Percentiles rank a stretch among this genome's conserved stretches.
These are phyloP conservation scores for Fusarium sp. DNA, from an alignment of 2,329 filamentous ascomycete species.

Conservation along the genomic window DNA sequence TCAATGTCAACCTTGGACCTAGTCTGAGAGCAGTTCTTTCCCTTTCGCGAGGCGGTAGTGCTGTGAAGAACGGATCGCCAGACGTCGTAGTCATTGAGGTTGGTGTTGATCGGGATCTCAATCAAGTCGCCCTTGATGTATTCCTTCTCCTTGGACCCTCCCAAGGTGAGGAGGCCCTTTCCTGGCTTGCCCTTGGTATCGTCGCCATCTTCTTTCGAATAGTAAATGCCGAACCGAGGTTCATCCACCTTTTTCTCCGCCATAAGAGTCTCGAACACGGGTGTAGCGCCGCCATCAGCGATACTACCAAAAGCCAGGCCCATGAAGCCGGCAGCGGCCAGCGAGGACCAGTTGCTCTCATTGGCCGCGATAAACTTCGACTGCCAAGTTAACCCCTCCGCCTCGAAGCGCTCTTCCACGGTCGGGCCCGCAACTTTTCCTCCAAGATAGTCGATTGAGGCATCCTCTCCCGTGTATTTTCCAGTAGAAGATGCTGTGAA, in stretches of 20 bases:
- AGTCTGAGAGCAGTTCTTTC: constrained; percentile 23
- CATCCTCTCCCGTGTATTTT: constrained; percentile 29
- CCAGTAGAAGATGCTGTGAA: constrained; percentile 42
- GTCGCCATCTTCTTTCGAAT: constrained; percentile 26
- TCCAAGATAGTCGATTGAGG: constrained; percentile 47
- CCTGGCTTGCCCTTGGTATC: constrained; percentile 24
- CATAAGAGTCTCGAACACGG: constrained; percentile 49
- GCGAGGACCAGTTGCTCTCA: constrained; percentile 43
- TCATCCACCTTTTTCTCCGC: constrained; percentile 43
- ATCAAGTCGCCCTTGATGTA: constrained; percentile 42
- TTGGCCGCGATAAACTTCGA: constrained; percentile 47
- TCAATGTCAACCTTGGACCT: neutral
- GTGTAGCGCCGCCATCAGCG: constrained; percentile 42
- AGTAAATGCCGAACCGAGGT: constrained; percentile 48
- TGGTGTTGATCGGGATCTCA: constrained; percentile 23
- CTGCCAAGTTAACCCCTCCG: constrained; percentile 37
- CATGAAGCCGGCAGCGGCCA: constrained; percentile 50
- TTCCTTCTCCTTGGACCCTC: constrained; percentile 46
- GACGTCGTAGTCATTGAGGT: constrained; percentile 39
- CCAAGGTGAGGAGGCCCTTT: constrained; percentile 47
- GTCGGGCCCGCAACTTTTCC: constrained; percentile 41
- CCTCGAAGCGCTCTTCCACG: constrained; percentile 43
- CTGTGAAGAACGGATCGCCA: constrained; percentile 44
- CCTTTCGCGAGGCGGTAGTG: constrained; percentile 4
- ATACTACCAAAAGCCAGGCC: constrained; percentile 50